Percentiles rank a stretch among this genome's conserved stretches.
phyloP scores from a whole-genome alignment of 1,284 basidiomycete genomes.

The Rhodofomes roseus region DNA sequence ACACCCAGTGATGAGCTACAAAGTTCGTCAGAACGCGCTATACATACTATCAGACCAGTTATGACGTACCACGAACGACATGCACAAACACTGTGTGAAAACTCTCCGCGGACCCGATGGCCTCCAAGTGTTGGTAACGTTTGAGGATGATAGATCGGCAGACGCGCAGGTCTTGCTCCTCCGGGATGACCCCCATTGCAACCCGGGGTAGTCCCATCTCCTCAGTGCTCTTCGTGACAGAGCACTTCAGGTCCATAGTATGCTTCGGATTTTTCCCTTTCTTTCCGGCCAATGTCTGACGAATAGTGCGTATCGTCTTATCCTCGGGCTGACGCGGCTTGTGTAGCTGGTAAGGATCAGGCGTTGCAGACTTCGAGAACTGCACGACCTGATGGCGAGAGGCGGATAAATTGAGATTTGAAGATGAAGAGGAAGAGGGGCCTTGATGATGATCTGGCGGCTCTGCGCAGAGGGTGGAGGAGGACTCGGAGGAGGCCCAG shows the following conservation, averaged over 20 bases:
- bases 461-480: too few species aligned
- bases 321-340: too few species aligned
- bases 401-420: too few species aligned
- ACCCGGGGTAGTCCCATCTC: neutral
- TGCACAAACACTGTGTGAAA: neutral
- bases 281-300: neutral
- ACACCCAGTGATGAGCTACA: constrained; percentile 10
- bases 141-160: neutral
- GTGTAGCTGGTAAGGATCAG: too few species aligned
- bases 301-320: neutral
- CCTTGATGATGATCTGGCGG: too few species aligned
- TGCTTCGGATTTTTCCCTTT: neutral
- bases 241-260: neutral
- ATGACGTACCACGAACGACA: neutral
- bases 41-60: neutral
- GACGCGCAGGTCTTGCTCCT: neutral
- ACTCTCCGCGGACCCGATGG: neutral
- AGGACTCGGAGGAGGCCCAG: too few species aligned
- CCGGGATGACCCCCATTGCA: neutral
- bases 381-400: too few species aligned
- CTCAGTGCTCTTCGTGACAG: neutral
- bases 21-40: neutral
- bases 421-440: too few species aligned
- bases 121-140: neutral
- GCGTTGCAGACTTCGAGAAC: too few species aligned